Conservation (phyloP, 768 basidiomycete genomes). For the Hygrophorus pudorinus region DNA sequence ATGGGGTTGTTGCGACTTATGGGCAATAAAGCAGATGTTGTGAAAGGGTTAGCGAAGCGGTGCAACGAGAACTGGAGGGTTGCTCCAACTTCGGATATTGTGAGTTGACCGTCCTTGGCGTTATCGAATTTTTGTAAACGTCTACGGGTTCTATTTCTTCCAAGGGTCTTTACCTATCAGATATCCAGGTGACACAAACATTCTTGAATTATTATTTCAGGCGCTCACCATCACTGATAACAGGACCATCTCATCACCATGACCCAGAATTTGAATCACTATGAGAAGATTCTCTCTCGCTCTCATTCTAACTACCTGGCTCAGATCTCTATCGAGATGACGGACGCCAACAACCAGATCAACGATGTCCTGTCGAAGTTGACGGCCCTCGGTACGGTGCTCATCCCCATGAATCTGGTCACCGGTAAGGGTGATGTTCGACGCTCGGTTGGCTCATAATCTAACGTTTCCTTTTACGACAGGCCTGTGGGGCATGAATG, state of each 20-base stretch:
- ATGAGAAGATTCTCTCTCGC: constrained; percentile 97
- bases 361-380: constrained; percentile 97
- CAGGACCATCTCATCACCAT: constrained; percentile 98
- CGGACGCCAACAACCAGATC: constrained; percentile 99
- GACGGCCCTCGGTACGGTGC: constrained; percentile 93
- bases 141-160: neutral
- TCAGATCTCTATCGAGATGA: constrained; percentile 99
- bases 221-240: constrained; percentile 13
- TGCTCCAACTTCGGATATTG: constrained; percentile 95
- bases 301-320: constrained; percentile 99
- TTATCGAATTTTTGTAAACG: neutral
- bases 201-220: neutral
- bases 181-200: constrained; percentile 59
- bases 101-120: constrained; percentile 23
- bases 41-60: constrained; percentile 95
- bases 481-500: constrained; percentile 99
- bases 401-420: constrained; percentile 95
- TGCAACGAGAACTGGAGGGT: constrained; percentile 99
- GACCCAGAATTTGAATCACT: constrained; percentile 99
- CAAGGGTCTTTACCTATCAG: constrained; percentile 89
- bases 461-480: neutral
- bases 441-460: neutral
- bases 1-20: constrained; percentile 95
- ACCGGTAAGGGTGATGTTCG: constrained; percentile 46
- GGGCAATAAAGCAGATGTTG: constrained; percentile 99